Evolutionary conservation across 495 filamentous ascomycete species (phyloP).

Genomic region (Parmelia sp.): DNA sequence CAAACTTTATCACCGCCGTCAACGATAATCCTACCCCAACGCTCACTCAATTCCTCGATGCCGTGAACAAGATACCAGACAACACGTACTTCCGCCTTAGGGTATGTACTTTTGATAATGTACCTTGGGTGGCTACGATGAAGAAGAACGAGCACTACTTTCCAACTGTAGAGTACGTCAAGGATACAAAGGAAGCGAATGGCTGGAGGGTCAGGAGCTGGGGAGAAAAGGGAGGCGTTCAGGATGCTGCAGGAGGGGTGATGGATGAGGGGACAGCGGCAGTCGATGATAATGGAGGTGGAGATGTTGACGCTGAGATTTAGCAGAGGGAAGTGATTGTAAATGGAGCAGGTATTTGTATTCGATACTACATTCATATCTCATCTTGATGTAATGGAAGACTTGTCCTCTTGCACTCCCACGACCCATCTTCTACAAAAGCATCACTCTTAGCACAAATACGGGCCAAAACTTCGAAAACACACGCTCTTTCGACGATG

Average conservation of each 20-base stretch:
- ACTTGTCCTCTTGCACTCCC: neutral
- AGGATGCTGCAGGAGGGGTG: slow-evolving; percentile 20
- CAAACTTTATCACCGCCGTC: slow-evolving; percentile 95
- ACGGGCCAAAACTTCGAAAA: too few species aligned
- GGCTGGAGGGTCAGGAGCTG: slow-evolving; percentile 31
- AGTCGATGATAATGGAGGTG: slow-evolving; percentile 17
- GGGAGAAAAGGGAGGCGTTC: slow-evolving; percentile 22
- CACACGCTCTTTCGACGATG: too few species aligned
- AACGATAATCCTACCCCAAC: slow-evolving; percentile 80
- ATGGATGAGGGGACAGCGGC: slow-evolving; percentile 23
- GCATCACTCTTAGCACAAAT: too few species aligned
- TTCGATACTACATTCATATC: neutral
- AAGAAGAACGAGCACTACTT: slow-evolving; percentile 99
- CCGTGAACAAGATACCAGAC: slow-evolving; percentile 80
- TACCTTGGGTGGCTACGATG: slow-evolving; percentile 96
- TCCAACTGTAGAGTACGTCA: slow-evolving; percentile 81
- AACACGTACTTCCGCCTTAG: slow-evolving; percentile 96
- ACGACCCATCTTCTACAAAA: too few species aligned
- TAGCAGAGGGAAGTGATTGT: neutral
- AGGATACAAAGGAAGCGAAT: slow-evolving; percentile 48
- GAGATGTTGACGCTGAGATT: slow-evolving; percentile 11
- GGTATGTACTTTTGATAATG: slow-evolving; percentile 93
- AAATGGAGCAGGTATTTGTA: neutral
- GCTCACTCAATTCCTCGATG: slow-evolving; percentile 68
- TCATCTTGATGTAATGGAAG: neutral